These are phyloP conservation scores for Saturnispora bothae DNA, from an alignment of 805 yeast genomes.

Conservation along the genomic window DNA sequence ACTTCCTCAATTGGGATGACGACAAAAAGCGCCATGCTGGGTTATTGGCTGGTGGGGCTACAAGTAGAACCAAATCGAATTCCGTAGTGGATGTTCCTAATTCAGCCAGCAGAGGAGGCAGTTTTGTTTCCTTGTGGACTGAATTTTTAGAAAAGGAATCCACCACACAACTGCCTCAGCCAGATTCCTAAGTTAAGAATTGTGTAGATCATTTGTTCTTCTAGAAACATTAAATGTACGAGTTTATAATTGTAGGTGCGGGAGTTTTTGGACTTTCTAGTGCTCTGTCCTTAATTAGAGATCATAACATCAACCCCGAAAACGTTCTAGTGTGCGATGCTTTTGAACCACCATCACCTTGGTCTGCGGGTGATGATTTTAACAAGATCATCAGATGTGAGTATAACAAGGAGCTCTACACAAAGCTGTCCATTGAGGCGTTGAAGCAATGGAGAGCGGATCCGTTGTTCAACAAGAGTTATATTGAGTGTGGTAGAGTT, in stretches of 20 bases:
- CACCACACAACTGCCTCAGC: slow-evolving; percentile 19
- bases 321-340: slow-evolving; percentile 28
- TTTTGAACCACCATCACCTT: slow-evolving; percentile 34
- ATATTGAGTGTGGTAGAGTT: slow-evolving; percentile 32
- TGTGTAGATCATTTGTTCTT: no score
- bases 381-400: slow-evolving; percentile 41
- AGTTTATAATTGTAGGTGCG: slow-evolving; percentile 22
- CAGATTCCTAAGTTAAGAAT: neutral
- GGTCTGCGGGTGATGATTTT: slow-evolving; percentile 37
- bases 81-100: slow-evolving; percentile 24
- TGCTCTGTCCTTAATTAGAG: slow-evolving; percentile 25
- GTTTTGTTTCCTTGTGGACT: slow-evolving; percentile 68
- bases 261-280: slow-evolving; percentile 39
- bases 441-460: slow-evolving; percentile 28
- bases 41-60: slow-evolving; percentile 26
- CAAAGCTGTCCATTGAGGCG: slow-evolving; percentile 36
- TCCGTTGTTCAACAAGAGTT: slow-evolving; percentile 24
- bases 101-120: slow-evolving; percentile 13
- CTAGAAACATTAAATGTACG: neutral
- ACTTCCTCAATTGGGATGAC: slow-evolving; percentile 83
- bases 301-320: slow-evolving; percentile 15
- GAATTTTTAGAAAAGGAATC: slow-evolving; percentile 70
- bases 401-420: slow-evolving; percentile 31
- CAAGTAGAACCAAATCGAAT: slow-evolving; percentile 20
- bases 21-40: slow-evolving; percentile 71